Conservation (phyloP, 2,329 filamentous ascomycete genomes). For the Bisporella sp. region DNA sequence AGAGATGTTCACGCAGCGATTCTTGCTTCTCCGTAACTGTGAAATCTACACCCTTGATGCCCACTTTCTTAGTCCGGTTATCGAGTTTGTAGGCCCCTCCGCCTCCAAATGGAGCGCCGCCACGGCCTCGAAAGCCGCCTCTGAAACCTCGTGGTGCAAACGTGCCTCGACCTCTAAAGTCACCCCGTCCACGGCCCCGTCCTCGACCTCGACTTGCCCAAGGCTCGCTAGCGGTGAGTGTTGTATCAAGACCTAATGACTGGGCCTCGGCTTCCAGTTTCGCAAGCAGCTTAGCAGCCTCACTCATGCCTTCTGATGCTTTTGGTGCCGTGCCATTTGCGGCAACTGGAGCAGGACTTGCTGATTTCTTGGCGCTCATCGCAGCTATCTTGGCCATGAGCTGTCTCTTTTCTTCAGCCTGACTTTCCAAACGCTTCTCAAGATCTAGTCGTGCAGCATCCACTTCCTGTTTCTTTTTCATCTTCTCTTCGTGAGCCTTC, state of each 20-base stretch:
- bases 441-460: constrained; percentile 56
- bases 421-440: constrained; percentile 55
- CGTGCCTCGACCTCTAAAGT: constrained; percentile 30
- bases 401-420: constrained; percentile 57
- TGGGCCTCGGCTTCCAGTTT: constrained; percentile 68
- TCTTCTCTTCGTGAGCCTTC: constrained; percentile 58
- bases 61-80: constrained; percentile 65
- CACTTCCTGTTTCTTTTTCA: constrained; percentile 54
- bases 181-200: constrained; percentile 32
- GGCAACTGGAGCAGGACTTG: constrained; percentile 8
- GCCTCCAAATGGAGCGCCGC: constrained; percentile 28
- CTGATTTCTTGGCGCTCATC: constrained; percentile 33
- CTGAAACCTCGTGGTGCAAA: constrained; percentile 32
- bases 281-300: constrained; percentile 63
- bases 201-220: constrained; percentile 36
- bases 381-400: constrained; percentile 55
- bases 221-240: constrained; percentile 35
- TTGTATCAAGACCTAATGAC: constrained; percentile 57
- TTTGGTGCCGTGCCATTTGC: constrained; percentile 13
- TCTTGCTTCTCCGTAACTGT: constrained; percentile 59
- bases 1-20: constrained; percentile 61
- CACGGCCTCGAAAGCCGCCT: constrained; percentile 40
- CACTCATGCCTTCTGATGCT: constrained; percentile 42
- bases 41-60: constrained; percentile 57
- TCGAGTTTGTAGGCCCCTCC: constrained; percentile 58